Conservation (phyloP, 768 basidiomycete genomes). For the Fistulinella prunicolor region DNA sequence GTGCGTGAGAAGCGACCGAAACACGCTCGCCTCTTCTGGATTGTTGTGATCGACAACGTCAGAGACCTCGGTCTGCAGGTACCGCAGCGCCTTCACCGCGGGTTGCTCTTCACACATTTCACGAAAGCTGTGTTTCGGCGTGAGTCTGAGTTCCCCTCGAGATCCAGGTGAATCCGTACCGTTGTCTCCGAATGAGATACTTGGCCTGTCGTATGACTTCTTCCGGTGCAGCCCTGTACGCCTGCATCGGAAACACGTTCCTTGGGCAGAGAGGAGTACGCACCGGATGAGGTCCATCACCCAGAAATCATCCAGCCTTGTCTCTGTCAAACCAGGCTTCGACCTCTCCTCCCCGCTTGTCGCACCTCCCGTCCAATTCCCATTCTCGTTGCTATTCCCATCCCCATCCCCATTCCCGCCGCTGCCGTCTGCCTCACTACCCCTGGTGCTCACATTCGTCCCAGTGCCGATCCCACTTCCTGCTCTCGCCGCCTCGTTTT, state of each 20-base stretch:
- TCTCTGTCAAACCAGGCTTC: conserved; percentile 31
- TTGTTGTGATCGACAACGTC: conserved; percentile 69
- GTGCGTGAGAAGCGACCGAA: conserved; percentile 64
- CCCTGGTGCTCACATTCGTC: neutral
- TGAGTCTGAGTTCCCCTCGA: neutral
- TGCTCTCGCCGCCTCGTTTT: conserved; percentile 8
- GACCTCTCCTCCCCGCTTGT: conserved; percentile 6
- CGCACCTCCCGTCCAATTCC: conserved; percentile 16
- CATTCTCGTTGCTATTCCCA: neutral
- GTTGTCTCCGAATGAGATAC: conserved; percentile 67
- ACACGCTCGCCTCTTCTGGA: conserved; percentile 55
- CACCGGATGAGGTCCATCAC: conserved; percentile 66
- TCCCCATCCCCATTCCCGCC: neutral
- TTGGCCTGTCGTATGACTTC: conserved; percentile 64
- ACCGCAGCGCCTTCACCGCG: conserved; percentile 60
- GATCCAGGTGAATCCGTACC: conserved; percentile 43
- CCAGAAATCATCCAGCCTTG: conserved; percentile 77
- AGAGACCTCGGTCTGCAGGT: conserved; percentile 68
- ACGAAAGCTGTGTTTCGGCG: conserved; percentile 53
- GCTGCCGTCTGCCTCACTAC: neutral
- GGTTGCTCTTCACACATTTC: conserved; percentile 71
- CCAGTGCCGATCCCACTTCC: too few relatives aligned
- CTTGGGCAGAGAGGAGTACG: neutral
- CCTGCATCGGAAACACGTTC: neutral
- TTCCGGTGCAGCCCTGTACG: conserved; percentile 52